Evolutionary conservation across 306 rosid species (phyloP).

Genomic region (Styphnolobium japonicum): DNA sequence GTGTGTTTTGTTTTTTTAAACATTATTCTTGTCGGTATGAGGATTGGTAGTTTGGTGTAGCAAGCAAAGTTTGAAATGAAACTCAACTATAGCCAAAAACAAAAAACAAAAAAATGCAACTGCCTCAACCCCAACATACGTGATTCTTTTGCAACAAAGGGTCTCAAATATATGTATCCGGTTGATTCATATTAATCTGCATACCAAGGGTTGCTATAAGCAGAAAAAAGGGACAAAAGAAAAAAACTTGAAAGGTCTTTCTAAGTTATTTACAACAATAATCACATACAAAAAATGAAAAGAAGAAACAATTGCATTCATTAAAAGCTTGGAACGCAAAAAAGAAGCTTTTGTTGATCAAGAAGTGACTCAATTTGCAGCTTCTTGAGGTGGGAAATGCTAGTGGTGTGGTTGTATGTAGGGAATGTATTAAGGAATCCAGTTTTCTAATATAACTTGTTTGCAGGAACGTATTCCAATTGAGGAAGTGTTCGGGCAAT

Average conservation of each 20-base stretch:
- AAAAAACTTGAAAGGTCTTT: background rate
- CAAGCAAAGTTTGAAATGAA: background rate
- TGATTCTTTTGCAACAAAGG: background rate
- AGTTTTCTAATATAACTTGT: constrained; percentile 23
- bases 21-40: background rate
- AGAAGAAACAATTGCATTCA: background rate
- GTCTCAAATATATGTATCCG: background rate
- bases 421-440: background rate
- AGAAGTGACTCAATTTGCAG: background rate
- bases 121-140: background rate
- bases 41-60: background rate
- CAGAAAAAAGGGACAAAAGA: background rate
- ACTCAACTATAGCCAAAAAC: background rate
- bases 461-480: constrained; percentile 88
- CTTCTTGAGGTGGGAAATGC: background rate
- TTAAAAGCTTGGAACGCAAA: background rate
- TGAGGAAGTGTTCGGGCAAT: constrained; percentile 89
- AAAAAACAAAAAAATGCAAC: background rate
- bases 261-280: background rate
- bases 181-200: background rate
- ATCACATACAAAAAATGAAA: background rate
- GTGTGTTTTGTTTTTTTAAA: background rate
- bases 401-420: background rate
- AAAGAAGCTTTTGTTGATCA: constrained; percentile 19
- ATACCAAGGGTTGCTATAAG: background rate